Evolutionary conservation across 306 rosid species (phyloP).

Genomic region (Medicago arabica): DNA sequence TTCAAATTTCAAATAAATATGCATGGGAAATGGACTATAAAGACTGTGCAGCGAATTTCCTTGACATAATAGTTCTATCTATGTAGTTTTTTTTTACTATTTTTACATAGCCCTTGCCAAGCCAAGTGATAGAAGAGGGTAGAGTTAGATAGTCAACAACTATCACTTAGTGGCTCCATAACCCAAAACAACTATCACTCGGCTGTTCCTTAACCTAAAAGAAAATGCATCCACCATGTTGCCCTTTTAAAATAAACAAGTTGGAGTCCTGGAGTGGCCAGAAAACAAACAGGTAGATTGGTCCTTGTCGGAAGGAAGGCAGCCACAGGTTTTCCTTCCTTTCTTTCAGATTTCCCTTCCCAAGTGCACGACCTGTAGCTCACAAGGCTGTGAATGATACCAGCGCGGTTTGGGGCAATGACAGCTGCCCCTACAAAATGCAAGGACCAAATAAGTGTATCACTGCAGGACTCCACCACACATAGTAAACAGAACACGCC

Average conservation of each 20-base stretch:
- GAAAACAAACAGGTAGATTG: not conserved
- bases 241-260: not conserved
- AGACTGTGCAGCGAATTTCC: conserved; percentile 8
- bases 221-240: not conserved
- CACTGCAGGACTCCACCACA: not conserved
- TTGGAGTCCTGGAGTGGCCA: not conserved
- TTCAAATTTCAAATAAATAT: not conserved
- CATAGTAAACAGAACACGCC: too few species aligned
- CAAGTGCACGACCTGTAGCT: not conserved
- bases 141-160: not conserved
- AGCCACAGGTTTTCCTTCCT: not conserved
- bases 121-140: not conserved
- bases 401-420: not conserved
- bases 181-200: not conserved
- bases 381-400: not conserved
- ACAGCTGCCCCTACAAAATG: not conserved
- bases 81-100: not conserved
- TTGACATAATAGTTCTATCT: not conserved
- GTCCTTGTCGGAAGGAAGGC: not conserved
- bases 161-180: not conserved
- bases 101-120: not conserved
- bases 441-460: not conserved
- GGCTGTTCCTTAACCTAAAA: not conserved
- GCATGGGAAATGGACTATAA: conserved; percentile 4
- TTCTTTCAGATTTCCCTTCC: not conserved